Conservation (phyloP, 495 filamentous ascomycete genomes). For the Pyrenula massariospora region DNA sequence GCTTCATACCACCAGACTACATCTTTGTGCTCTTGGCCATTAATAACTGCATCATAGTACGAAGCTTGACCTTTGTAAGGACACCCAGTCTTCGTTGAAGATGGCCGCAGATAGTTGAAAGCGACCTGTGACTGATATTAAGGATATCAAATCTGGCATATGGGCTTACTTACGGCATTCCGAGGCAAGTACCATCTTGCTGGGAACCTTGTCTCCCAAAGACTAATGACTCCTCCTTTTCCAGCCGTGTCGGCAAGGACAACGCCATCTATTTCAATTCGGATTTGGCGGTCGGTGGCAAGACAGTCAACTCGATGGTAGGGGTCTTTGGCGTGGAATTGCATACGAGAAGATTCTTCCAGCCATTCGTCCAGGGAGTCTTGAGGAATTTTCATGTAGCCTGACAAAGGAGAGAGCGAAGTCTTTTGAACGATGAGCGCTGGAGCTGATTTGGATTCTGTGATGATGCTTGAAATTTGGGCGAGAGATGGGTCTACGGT, state of each 20-base stretch:
- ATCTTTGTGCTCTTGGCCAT: constrained; percentile 30
- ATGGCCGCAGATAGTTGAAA: neutral
- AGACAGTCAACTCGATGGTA: constrained; percentile 49
- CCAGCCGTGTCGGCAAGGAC: constrained; percentile 26
- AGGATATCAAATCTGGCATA: neutral
- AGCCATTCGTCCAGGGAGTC: constrained; percentile 37
- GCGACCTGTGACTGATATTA: neutral
- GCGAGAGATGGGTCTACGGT: neutral
- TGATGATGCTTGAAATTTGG: neutral
- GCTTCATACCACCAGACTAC: constrained; percentile 43
- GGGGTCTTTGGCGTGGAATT: constrained; percentile 48
- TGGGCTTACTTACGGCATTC: constrained; percentile 17
- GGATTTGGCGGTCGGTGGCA: constrained; percentile 32
- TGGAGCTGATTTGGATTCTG: neutral
- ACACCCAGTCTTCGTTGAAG: neutral
- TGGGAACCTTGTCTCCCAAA: constrained; percentile 21
- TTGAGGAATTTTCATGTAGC: constrained; percentile 1
- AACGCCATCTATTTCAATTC: constrained; percentile 31
- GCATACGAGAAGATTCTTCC: constrained; percentile 45
- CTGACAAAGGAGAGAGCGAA: neutral
- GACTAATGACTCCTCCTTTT: constrained; percentile 26
- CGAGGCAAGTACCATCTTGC: constrained; percentile 39
- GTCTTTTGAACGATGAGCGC: neutral
- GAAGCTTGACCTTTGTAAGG: constrained; percentile 34
- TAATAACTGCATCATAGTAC: constrained; percentile 28